Evolutionary conservation across 2,329 filamentous ascomycete genomes (phyloP).

Genomic region (Cercospora beticola): DNA sequence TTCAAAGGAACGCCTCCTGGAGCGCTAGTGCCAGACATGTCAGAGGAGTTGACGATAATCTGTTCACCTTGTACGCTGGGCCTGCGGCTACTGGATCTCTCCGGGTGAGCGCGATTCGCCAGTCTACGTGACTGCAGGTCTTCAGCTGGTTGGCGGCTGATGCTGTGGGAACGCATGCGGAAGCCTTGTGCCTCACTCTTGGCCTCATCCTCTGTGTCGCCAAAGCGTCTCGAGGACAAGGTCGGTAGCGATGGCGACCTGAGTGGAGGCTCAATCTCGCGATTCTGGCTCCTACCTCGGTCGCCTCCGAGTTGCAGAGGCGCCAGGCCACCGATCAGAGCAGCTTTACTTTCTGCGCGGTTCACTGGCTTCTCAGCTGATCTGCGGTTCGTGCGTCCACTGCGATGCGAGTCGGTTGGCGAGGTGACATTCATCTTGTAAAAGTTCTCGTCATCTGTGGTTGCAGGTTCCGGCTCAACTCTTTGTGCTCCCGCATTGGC

Average conservation of each 20-base stretch:
- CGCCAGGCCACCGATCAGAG: slow-evolving; percentile 45
- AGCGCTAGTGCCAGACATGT: slow-evolving; percentile 4
- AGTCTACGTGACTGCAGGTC: slow-evolving; percentile 37
- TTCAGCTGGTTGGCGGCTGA: slow-evolving; percentile 44
- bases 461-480: slow-evolving; percentile 50
- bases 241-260: slow-evolving; percentile 78
- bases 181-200: slow-evolving; percentile 45
- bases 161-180: slow-evolving; percentile 53
- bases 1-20: slow-evolving; percentile 8
- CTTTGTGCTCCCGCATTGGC: slow-evolving; percentile 24
- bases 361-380: slow-evolving; percentile 9
- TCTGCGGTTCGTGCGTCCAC: slow-evolving; percentile 10
- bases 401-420: slow-evolving; percentile 35
- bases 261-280: slow-evolving; percentile 58
- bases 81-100: slow-evolving; percentile 26
- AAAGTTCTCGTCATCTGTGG: slow-evolving; percentile 50
- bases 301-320: slow-evolving; percentile 19
- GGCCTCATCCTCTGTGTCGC: slow-evolving; percentile 57
- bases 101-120: slow-evolving; percentile 26
- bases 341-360: slow-evolving; percentile 6
- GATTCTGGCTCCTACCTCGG: slow-evolving; percentile 63
- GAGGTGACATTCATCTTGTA: slow-evolving; percentile 44
- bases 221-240: slow-evolving; percentile 58
- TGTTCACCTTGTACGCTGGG: slow-evolving; percentile 16
- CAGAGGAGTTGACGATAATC: slow-evolving; percentile 4